These are phyloP conservation scores for Medicago lupulina DNA, from an alignment of 306 rosid species.

Conservation along the genomic window DNA sequence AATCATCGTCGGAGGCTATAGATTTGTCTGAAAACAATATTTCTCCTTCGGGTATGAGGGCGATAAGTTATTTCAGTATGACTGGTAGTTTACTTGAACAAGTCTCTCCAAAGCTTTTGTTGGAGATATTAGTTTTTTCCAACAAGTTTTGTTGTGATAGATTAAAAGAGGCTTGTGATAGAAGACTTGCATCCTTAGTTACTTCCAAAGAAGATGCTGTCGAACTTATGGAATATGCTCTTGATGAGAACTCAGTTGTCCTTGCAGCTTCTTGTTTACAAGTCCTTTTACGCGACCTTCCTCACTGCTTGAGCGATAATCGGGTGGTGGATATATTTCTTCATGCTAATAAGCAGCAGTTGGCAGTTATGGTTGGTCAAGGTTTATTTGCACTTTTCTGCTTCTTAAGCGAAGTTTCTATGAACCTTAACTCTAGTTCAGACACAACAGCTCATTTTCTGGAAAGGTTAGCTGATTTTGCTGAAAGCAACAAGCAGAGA, in stretches of 20 bases:
- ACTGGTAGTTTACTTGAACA: conserved; percentile 65
- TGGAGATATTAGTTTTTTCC: conserved; percentile 82
- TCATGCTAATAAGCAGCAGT: conserved; percentile 63
- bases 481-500: conserved; percentile 76
- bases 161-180: conserved; percentile 81
- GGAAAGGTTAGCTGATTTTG: conserved; percentile 66
- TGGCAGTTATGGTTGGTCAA: conserved; percentile 73
- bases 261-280: conserved; percentile 88
- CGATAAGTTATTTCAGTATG: conserved; percentile 67
- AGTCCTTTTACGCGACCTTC: conserved; percentile 75
- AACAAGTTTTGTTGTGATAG: conserved; percentile 81
- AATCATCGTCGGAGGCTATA: conserved; percentile 71
- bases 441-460: conserved; percentile 76
- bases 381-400: conserved; percentile 80
- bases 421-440: conserved; percentile 69
- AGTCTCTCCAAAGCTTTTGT: conserved; percentile 66
- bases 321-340: conserved; percentile 69
- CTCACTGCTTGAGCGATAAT: conserved; percentile 67
- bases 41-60: conserved; percentile 78
- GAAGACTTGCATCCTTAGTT: conserved; percentile 77
- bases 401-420: conserved; percentile 80
- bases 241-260: conserved; percentile 69
- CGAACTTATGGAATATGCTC: conserved; percentile 81
- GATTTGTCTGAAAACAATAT: conserved; percentile 82
- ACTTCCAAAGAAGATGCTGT: conserved; percentile 77